Percentiles rank a stretch among this genome's conserved stretches.
phyloP scores from a whole-genome alignment of 306 rosid genomes.

The Gillenia trifoliata region DNA sequence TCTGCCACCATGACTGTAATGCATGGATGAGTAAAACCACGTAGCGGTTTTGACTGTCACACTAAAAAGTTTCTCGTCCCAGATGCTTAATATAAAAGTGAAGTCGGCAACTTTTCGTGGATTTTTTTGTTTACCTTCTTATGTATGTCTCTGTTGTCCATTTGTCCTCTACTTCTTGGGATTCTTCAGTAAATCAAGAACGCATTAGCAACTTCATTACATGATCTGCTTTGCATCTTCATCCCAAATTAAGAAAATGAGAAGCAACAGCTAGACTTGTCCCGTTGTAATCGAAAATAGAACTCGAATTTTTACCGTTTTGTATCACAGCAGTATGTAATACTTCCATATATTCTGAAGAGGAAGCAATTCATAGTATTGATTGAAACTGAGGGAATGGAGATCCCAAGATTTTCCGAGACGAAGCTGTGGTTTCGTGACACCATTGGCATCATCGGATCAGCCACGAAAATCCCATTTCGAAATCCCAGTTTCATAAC shows the following conservation, averaged over 20 bases:
- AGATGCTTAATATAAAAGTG: too few species aligned
- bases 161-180: too few species aligned
- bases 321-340: not conserved
- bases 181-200: too few species aligned
- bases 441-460: not conserved
- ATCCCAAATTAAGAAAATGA: not conserved
- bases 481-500: not conserved
- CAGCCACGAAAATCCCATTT: not conserved
- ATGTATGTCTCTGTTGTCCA: too few species aligned
- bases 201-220: not conserved
- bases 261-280: not conserved
- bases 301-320: not conserved
- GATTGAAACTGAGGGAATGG: not conserved
- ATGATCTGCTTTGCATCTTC: not conserved
- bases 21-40: too few species aligned
- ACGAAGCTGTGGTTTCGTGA: not conserved
- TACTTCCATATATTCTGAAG: not conserved
- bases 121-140: too few species aligned
- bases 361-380: not conserved
- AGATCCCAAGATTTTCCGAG: not conserved
- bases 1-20: too few species aligned
- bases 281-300: too few species aligned
- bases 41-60: too few species aligned
- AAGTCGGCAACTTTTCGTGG: too few species aligned
- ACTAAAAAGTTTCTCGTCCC: too few species aligned